These are phyloP conservation scores for Barnettozyma sucrosica DNA, from an alignment of 805 yeast species.

Conservation along the genomic window DNA sequence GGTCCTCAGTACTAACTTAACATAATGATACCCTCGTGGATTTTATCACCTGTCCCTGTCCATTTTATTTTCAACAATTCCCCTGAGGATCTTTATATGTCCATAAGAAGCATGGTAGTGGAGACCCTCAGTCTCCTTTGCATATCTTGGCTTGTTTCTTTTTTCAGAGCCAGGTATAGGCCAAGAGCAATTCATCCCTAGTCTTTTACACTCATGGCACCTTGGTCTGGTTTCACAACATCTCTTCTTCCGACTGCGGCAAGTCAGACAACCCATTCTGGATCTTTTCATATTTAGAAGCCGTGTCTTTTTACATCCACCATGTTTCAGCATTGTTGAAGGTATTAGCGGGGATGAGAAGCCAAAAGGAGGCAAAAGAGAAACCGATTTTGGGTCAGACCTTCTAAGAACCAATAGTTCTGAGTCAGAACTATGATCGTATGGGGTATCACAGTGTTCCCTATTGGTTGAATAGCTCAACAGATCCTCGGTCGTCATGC, in stretches of 20 bases:
- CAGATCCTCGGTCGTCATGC: too few relatives aligned
- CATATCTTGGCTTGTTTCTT: slow-evolving; percentile 44
- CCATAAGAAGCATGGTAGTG: slow-evolving; percentile 52
- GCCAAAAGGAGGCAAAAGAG: neutral
- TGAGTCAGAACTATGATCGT: neutral
- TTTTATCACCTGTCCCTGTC: too few relatives aligned
- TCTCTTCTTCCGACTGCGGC: slow-evolving; percentile 70
- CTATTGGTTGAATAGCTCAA: neutral
- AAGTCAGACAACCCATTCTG: slow-evolving; percentile 71
- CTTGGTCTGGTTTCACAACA: slow-evolving; percentile 68
- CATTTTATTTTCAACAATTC: slow-evolving; percentile 46
- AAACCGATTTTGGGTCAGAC: neutral
- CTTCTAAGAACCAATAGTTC: neutral
- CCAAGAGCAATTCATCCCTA: slow-evolving; percentile 64
- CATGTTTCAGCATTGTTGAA: slow-evolving; percentile 9
- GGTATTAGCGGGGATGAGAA: neutral
- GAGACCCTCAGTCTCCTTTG: slow-evolving; percentile 43
- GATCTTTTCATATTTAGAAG: slow-evolving; percentile 37
- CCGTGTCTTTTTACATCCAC: neutral
- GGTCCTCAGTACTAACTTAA: too few relatives aligned
- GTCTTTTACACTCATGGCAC: slow-evolving; percentile 63
- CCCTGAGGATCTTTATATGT: slow-evolving; percentile 54
- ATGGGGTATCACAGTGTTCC: neutral
- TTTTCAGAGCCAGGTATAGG: slow-evolving; percentile 56
- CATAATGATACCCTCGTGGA: too few relatives aligned